These are phyloP conservation scores for Globisporangium spinosum DNA, from an alignment of 352 stramenopile species.

Conservation along the genomic window DNA sequence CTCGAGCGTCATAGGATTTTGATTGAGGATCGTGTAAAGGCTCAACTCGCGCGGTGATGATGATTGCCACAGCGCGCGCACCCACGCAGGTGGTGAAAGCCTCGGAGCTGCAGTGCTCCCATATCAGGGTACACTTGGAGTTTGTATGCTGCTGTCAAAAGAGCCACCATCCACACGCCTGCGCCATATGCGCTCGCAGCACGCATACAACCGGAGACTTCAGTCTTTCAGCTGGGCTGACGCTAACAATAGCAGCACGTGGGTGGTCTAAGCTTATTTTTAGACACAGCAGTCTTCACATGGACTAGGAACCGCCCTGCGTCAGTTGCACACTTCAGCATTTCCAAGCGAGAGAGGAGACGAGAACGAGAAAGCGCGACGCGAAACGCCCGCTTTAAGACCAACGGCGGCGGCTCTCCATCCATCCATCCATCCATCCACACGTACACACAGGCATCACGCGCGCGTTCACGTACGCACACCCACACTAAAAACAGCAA, in stretches of 20 bases:
- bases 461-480: not conserved
- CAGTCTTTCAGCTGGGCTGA: not conserved
- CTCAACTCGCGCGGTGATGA: not conserved
- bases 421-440: not conserved
- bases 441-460: not conserved
- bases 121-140: not conserved
- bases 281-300: not conserved
- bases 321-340: slow-evolving; percentile 8
- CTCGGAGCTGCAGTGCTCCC: not conserved
- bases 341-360: not conserved
- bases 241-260: slow-evolving; percentile 4
- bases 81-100: slow-evolving; percentile 1
- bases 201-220: not conserved
- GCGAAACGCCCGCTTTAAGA: not conserved
- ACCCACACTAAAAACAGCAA: not conserved
- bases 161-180: not conserved
- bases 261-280: not conserved
- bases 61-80: not conserved
- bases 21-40: slow-evolving; percentile 5
- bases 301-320: not conserved
- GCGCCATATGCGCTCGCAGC: not conserved
- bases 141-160: slow-evolving; percentile 5
- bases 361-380: not conserved
- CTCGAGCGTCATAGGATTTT: not conserved
- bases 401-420: not conserved